Evolutionary conservation across 805 yeast species (phyloP), one percentile per base, ranked within the genome.

Genomic region (Nakazawaea anatomiae): DNA sequence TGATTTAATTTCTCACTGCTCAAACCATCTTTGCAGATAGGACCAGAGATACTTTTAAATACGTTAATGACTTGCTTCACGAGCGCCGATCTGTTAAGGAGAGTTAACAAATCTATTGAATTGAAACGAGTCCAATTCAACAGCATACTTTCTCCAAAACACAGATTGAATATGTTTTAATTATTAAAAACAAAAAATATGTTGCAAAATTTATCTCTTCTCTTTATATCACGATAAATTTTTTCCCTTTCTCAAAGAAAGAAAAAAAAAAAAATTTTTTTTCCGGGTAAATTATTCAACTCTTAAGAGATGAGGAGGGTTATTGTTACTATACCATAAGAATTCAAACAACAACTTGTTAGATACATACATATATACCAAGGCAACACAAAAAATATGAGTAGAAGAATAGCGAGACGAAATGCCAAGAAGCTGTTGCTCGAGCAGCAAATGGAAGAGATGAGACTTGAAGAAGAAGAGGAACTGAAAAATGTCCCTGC

Each of bases 41-140:
- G 53, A 51, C 53, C 53, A 51, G 25, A 6, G 12, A 56, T 58
- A 61, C 67, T 67, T 61, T 68, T 68, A 48, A 51, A 55, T 64
- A 36, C 52, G 49, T 38, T 51, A 67, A 56, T 60, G 65, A 71
- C 78, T 73, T 76, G 83, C 83, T 83, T 77, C 85, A 58, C 85
- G 77, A 74, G 89, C 86, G 87, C 79, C 87, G 87, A 82, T 64
- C 79, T 76, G 86, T 76, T 70, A 62, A 60, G 52, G 48, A 39
- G 50, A 50, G 47, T 46, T 45, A 50, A 45, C 44, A 55, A 46
- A 42, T 44, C 50, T 55, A 42, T 31, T 34, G 30, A 39, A 46
- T 52, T 60, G 57, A 60, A 64, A 54, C 45, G 46, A 34, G 41
- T 31, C 44, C 38, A 34, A 57, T 48, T 47, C 47, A 54, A 60